Evolutionary conservation across 208 protist genomes (phyloP).

Genomic region (Phytomonas sp.): DNA sequence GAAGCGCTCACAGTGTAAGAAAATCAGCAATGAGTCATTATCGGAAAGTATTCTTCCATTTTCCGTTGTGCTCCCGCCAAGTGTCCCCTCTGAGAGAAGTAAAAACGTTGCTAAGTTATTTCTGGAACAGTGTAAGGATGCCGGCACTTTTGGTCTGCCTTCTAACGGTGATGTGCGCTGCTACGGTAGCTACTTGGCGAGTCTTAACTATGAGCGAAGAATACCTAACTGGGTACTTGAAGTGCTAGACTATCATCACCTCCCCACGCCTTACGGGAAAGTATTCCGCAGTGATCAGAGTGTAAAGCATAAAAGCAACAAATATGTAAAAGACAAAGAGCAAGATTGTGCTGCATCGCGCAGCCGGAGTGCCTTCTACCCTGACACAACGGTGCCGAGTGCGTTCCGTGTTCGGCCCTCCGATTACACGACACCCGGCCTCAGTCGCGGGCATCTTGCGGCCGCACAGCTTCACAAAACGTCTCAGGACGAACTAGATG

Average conservation of each 20-base stretch:
- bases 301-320: constrained; percentile 9
- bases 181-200: constrained; percentile 64
- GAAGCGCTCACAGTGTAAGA: background rate
- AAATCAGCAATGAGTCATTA: background rate
- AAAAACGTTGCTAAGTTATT: constrained; percentile 8
- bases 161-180: constrained; percentile 41
- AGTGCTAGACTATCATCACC: constrained; percentile 24
- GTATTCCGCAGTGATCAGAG: background rate
- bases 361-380: constrained; percentile 52
- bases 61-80: background rate
- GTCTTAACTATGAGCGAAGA: constrained; percentile 74
- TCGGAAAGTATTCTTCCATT: background rate
- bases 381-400: constrained; percentile 41
- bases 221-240: constrained; percentile 80
- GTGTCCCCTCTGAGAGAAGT: constrained; percentile 1
- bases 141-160: constrained; percentile 33
- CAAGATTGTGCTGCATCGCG: constrained; percentile 17
- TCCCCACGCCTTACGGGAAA: constrained; percentile 3
- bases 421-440: constrained; percentile 37
- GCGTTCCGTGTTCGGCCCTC: constrained; percentile 50
- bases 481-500: constrained; percentile 54
- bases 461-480: constrained; percentile 73
- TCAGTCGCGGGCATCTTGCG: constrained; percentile 80
- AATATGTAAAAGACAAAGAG: constrained; percentile 12
- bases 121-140: constrained; percentile 25